Evolutionary conservation across 2,329 filamentous ascomycete species (phyloP).

Genomic region (Paecilomyces sp.): DNA sequence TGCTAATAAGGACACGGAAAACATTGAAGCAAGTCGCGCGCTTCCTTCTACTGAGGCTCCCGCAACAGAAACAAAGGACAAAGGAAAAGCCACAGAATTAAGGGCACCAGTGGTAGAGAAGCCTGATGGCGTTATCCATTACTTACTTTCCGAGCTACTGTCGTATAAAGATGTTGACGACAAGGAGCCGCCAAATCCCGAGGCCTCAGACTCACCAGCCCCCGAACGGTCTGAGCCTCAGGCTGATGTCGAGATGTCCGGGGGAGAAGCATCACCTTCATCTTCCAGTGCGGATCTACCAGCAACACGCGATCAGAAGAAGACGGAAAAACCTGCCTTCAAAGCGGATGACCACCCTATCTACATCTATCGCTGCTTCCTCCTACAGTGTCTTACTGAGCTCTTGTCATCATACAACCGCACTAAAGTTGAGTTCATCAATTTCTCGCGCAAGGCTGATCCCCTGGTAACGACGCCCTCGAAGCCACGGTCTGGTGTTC

Average conservation of each 20-base stretch:
- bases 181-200: conserved; percentile 50
- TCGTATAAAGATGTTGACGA: conserved; percentile 92
- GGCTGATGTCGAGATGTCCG: conserved; percentile 46
- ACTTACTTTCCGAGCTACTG: conserved; percentile 83
- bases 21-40: conserved; percentile 9
- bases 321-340: conserved; percentile 65
- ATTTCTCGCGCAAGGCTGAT: conserved; percentile 89
- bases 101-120: conserved; percentile 85
- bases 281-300: conserved; percentile 23
- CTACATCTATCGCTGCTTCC: conserved; percentile 92
- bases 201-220: conserved; percentile 19
- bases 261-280: conserved; percentile 29
- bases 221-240: conserved; percentile 25
- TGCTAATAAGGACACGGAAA: conserved; percentile 25
- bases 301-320: conserved; percentile 46
- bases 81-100: conserved; percentile 56
- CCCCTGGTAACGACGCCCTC: conserved; percentile 79
- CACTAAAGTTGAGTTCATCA: conserved; percentile 97
- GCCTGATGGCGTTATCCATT: conserved; percentile 91
- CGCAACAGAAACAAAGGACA: conserved; percentile 21
- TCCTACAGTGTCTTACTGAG: conserved; percentile 86
- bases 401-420: conserved; percentile 86
- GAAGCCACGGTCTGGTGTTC: conserved; percentile 82
- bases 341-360: conserved; percentile 91
- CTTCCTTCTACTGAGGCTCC: conserved; percentile 4